Base-by-base conservation (phyloP, 108 stramenopile species). In the Nitzschia sp. region DNA sequence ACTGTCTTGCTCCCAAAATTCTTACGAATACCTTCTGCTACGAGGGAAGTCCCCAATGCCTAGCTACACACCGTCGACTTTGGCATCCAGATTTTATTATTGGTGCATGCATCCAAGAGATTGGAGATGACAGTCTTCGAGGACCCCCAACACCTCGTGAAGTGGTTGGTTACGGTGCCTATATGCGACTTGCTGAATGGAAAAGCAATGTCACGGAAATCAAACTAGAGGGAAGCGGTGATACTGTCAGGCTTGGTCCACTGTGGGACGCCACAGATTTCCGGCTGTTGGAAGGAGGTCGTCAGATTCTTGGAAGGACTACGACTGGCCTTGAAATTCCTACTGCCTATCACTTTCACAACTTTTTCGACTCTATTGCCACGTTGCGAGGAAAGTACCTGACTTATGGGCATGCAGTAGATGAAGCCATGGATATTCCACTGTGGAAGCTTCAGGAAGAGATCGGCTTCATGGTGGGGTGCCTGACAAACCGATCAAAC, bases 281-380 rank as follows among this genome's bases (percentile, higher is more conserved):
- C 35, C 46, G 70, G 13, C 23, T 71, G 75, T 25, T 58, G 58
- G 42, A 42, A 3, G n/a, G 18, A 13, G 73, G 49, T 31, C 45
- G 19, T 59, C n/a, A 62, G 34, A 25, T 42, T 6, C 15, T 8
- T 13, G 49, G 49, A 51, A 51, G 21, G 21, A 51, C 13, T 8
- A 23, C 19, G 21, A 51, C 21, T 4, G n/a, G 4, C 18, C 11
- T 5, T 4, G 21, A 4, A 19, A 32, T 58, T 17, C 26, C 11
- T 8, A 74, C 76, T 8, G 84, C 46, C 3, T 85, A 68, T 82
- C 84, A 85, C 57, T 74, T 85, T 29, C 84, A 85, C 68, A 85
- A 85, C 58, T 82, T 80, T 56, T 85, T 85, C 58, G 57, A 24
- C 13, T 53, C 34, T 3, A 45, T 35, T 18, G 32, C 64, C 23